Evolutionary conservation across 768 basidiomycete species (phyloP).

Genomic region (Serendipita sp.): DNA sequence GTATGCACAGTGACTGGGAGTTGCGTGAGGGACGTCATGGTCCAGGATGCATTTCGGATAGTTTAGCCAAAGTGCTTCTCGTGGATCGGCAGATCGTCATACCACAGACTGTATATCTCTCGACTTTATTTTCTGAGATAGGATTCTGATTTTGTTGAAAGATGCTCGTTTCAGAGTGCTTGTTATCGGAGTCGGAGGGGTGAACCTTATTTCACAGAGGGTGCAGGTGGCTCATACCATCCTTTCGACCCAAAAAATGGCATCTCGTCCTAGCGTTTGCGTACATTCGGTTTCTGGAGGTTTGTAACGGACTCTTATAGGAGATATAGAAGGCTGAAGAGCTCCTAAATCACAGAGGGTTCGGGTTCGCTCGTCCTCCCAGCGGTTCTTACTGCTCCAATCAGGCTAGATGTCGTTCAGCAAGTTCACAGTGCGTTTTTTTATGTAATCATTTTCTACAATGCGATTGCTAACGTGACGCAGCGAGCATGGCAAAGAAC

Average conservation of each 20-base stretch:
- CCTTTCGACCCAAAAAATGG: conserved; percentile 34
- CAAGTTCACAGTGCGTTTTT: conserved; percentile 91
- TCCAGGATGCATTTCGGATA: background rate
- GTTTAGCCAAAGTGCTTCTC: too few species aligned
- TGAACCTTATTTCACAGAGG: background rate
- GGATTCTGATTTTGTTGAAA: too few species aligned
- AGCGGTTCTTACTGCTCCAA: conserved; percentile 93
- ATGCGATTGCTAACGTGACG: conserved; percentile 7
- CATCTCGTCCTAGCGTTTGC: conserved; percentile 83
- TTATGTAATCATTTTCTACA: conserved; percentile 11
- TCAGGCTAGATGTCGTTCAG: conserved; percentile 94
- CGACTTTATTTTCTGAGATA: too few species aligned
- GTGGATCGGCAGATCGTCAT: too few species aligned
- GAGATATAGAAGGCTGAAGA: background rate
- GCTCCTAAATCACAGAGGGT: conserved; percentile 37
- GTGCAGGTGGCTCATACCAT: background rate
- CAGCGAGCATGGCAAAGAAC: conserved; percentile 97
- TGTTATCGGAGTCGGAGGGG: background rate
- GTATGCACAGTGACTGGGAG: background rate
- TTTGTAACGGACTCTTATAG: conserved; percentile 19
- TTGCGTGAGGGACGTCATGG: background rate
- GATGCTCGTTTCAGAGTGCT: background rate
- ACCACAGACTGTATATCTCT: too few species aligned
- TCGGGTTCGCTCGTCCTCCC: conserved; percentile 84
- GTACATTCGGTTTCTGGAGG: conserved; percentile 66